Evolutionary conservation across 495 filamentous ascomycete genomes (phyloP), one percentile per base, ranked within the genome.

Genomic region (Cercophora scortea): DNA sequence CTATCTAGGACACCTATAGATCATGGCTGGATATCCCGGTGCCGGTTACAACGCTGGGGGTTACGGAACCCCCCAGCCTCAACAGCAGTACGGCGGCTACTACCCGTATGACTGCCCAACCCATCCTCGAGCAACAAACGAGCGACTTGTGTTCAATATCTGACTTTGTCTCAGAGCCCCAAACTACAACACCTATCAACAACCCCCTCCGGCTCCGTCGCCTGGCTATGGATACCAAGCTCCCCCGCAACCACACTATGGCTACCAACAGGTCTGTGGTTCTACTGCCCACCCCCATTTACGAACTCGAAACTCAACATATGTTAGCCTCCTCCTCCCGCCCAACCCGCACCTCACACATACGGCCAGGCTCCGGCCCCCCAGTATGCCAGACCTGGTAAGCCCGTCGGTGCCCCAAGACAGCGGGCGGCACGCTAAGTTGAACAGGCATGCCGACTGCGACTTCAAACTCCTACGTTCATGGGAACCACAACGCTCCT

Each of bases 401-500:
- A 69, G 72, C 58, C 32, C 16, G 12, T 7, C 34, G 25, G 19
- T 32, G 5, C 35, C 46, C 35, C 51, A 53, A 52, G 39, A 45
- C 3, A 41, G 13, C 8, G 13, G 19, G 25, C 12, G 48, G 43
- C 6, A 32, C 42, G 47, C 56, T 64, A 17, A 61, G 42, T 40
- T 44, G 11, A 16, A 42, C 54, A 76, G 72, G 59, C 33, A 63
- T 75, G 59, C 75, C 75, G 6, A 57, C 75, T 12, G 67, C 66
- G 47, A 73, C 66, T 55, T 71, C 71, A 39, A 79, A 79, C 54
- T 73, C 71, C n/a, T 81, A 77, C 57, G 67, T 69, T 15, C 76
- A 81, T 49, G 77, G 76, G 39, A 77, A 77, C 54, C 70, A 65
- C 48, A 54, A 55, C 54, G 80, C 73, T 17, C 82, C 84, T 34